phyloP scores from a whole-genome alignment of 129 eudicot species.

The Logfia minima region DNA sequence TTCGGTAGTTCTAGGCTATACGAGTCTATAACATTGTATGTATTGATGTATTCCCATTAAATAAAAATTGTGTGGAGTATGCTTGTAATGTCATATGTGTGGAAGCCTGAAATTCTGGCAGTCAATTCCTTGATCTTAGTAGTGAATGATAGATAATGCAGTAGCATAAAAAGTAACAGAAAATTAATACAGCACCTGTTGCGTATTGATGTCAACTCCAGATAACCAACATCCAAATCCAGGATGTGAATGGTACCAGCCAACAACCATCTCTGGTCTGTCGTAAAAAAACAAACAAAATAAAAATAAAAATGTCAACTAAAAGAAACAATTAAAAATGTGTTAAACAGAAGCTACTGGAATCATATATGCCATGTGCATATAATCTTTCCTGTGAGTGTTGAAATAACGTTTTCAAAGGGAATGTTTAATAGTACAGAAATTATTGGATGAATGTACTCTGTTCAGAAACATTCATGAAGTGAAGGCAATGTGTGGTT shows the following conservation, averaged over 20 bases:
- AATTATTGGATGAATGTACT: neutral
- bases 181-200: slow-evolving; percentile 56
- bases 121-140: no score
- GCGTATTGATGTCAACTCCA: slow-evolving; percentile 96
- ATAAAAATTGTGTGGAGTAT: neutral
- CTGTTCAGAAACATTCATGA: neutral
- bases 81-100: neutral
- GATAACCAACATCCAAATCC: slow-evolving; percentile 99
- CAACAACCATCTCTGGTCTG: slow-evolving; percentile 98
- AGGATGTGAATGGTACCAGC: slow-evolving; percentile 98
- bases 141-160: no score
- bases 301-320: neutral
- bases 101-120: neutral
- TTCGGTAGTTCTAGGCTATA: neutral
- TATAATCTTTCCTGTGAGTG: neutral
- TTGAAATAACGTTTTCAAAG: no score
- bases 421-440: neutral
- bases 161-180: neutral
- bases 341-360: slow-evolving; percentile 6
- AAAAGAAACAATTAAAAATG: neutral
- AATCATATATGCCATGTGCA: neutral
- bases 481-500: neutral
- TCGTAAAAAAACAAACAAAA: neutral
- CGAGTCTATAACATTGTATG: neutral
- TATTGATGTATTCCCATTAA: neutral